Evolutionary conservation across 768 basidiomycete species (phyloP).

Genomic region (Crassisporium funariophilum): DNA sequence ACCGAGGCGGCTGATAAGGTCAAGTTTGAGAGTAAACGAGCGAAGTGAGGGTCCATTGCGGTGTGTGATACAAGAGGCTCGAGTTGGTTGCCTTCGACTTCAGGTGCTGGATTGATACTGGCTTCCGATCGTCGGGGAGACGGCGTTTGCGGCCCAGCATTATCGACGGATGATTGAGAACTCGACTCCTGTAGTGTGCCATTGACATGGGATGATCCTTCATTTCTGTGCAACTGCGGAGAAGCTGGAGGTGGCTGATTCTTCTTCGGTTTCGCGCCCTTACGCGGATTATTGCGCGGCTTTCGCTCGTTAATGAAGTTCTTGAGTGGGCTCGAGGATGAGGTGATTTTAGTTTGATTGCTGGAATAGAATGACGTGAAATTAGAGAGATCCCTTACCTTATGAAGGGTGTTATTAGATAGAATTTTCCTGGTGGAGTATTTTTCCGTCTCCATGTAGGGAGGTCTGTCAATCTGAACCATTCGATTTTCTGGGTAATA

Average conservation of each 20-base stretch:
- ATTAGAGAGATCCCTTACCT: conserved; percentile 49
- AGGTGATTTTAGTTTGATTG: conserved; percentile 4
- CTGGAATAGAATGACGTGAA: conserved; percentile 4
- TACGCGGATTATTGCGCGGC: conserved; percentile 46
- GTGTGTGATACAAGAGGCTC: conserved; percentile 14
- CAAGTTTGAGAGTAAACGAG: conserved; percentile 63
- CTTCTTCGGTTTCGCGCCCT: conserved; percentile 20
- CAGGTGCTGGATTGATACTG: conserved; percentile 31
- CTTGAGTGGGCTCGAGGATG: conserved; percentile 55
- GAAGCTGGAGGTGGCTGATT: conserved; percentile 7
- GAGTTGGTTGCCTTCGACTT: conserved; percentile 34
- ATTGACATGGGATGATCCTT: conserved; percentile 20
- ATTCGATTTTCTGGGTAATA: conserved; percentile 82
- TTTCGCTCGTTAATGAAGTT: conserved; percentile 67
- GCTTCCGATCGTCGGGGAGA: conserved; percentile 59
- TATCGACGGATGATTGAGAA: conserved; percentile 64
- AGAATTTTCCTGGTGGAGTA: conserved; percentile 71
- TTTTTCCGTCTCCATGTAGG: conserved; percentile 91
- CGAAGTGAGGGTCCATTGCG: conserved; percentile 69
- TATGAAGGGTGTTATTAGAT: conserved; percentile 94
- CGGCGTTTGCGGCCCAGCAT: conserved; percentile 62
- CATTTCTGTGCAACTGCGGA: conserved; percentile 7
- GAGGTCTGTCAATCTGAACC: conserved; percentile 88
- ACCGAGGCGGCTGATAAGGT: conserved; percentile 52
- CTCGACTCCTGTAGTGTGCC: conserved; percentile 60